Conservation (phyloP, 2,329 filamentous ascomycete genomes). For the Nakataea oryzae region DNA sequence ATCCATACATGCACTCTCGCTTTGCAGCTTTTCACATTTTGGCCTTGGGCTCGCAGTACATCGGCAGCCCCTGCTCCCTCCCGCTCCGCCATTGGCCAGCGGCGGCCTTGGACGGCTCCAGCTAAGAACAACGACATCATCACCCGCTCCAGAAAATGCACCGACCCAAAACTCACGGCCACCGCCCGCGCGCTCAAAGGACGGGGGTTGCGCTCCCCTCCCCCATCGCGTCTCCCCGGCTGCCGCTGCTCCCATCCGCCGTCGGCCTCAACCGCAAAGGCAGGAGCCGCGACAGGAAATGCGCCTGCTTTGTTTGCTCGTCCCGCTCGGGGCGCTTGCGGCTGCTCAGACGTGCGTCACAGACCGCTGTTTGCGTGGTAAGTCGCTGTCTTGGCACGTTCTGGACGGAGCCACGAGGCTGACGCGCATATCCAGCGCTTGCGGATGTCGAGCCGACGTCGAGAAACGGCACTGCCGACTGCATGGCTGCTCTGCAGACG, state of each 20-base stretch:
- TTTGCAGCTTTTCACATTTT: neutral
- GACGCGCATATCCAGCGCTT: neutral
- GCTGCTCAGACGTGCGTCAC: neutral
- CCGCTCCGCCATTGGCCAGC: neutral
- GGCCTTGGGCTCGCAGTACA: neutral
- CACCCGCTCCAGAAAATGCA: neutral
- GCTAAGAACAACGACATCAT: neutral
- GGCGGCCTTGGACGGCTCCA: neutral
- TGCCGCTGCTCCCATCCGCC: neutral
- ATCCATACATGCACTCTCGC: too few relatives aligned
- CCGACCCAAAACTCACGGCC: too few relatives aligned
- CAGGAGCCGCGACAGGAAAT: neutral
- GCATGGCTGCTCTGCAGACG: constrained; percentile 5
- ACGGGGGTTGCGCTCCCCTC: neutral
- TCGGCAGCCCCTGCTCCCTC: neutral
- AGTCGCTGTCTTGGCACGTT: too few relatives aligned
- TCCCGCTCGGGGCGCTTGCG: neutral
- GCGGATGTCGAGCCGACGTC: neutral
- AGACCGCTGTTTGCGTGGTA: neutral
- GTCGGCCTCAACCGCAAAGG: neutral
- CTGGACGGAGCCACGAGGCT: too few relatives aligned
- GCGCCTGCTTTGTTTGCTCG: neutral
- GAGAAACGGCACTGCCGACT: constrained; percentile 8
- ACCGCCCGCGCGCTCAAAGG: too few relatives aligned
- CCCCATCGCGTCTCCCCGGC: neutral